These are phyloP conservation scores for Penicillium polonicum DNA, from an alignment of 2,329 filamentous ascomycete species.

Conservation along the genomic window DNA sequence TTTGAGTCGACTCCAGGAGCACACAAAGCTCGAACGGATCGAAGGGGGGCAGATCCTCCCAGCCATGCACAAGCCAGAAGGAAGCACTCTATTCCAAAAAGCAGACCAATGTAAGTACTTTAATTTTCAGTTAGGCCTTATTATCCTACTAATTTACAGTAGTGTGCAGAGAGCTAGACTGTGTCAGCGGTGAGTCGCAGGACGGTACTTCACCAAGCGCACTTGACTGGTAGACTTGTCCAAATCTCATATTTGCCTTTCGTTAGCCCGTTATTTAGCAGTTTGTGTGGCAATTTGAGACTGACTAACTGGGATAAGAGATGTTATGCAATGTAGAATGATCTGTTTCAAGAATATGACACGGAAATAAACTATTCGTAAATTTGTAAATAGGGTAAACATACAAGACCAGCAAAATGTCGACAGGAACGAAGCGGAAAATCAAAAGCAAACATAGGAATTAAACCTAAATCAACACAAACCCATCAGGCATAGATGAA, in stretches of 20 bases:
- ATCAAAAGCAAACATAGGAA: not conserved
- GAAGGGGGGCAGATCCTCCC: constrained; percentile 24
- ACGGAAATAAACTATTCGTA: not conserved
- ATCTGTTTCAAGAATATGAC: not conserved
- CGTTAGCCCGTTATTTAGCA: not conserved
- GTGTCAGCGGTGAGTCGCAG: constrained; percentile 10
- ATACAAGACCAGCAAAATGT: not conserved
- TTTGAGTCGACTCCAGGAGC: constrained; percentile 22
- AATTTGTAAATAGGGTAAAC: not conserved
- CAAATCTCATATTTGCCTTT: not conserved
- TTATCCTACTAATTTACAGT: not conserved
- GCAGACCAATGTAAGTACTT: constrained; percentile 29
- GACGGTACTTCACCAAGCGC: not conserved
- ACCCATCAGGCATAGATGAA: rapidly evolving
- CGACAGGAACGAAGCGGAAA: not conserved
- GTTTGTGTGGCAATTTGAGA: rapidly evolving
- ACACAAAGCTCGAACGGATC: constrained; percentile 26
- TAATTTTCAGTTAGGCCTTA: rapidly evolving
- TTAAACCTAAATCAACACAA: not conserved
- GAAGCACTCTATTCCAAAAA: constrained; percentile 27
- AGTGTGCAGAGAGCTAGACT: constrained; percentile 26
- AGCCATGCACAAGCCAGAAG: constrained; percentile 26
- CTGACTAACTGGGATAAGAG: too few species aligned
- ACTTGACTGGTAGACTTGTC: constrained; percentile 18
- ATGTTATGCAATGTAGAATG: not conserved